Conservation (phyloP, 371 early-diverging fungal genomes). For the Chytridiales sp. region DNA sequence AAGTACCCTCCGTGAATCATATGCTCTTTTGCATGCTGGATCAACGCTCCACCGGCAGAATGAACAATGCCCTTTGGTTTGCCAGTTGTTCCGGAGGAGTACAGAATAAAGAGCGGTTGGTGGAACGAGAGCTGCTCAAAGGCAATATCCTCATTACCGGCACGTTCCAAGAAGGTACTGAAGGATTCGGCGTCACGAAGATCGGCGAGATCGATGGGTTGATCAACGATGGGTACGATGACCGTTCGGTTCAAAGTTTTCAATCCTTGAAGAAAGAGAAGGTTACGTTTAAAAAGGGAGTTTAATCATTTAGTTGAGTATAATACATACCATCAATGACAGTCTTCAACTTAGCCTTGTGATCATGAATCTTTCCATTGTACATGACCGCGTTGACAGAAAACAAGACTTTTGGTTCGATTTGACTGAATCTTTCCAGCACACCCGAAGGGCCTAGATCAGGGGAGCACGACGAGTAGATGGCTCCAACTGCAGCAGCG, state of each 20-base stretch:
- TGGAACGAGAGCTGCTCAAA: conserved; percentile 89
- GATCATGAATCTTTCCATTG: conserved; percentile 83
- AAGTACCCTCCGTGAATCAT: conserved; percentile 83
- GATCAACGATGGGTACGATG: conserved; percentile 68
- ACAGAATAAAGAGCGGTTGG: conserved; percentile 94
- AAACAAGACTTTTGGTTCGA: conserved; percentile 89
- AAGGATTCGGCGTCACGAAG: conserved; percentile 44
- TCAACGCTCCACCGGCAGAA: conserved; percentile 85
- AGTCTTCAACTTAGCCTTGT: conserved; percentile 70
- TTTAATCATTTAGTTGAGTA: not conserved
- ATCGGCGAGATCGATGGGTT: conserved; percentile 38
- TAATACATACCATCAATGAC: conserved; percentile 59
- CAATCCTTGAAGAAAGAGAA: conserved; percentile 31
- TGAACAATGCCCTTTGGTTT: conserved; percentile 98
- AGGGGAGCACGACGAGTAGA: conserved; percentile 93
- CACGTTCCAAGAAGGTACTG: conserved; percentile 11
- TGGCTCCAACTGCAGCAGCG: conserved; percentile 88
- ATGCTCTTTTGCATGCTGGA: conserved; percentile 95
- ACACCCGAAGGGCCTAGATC: conserved; percentile 95
- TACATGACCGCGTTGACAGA: conserved; percentile 87
- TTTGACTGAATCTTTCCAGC: conserved; percentile 92
- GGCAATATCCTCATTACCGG: conserved; percentile 31
- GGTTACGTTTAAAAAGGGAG: not conserved
- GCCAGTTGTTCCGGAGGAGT: conserved; percentile 96
- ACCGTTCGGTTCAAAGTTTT: conserved; percentile 67